A percentile compares a stretch with the other conserved stretches of the same genome.
Evolutionary conservation across 2,329 filamentous ascomycete species (phyloP).

Genomic region (Graphilbum ipis-grandicollis): DNA sequence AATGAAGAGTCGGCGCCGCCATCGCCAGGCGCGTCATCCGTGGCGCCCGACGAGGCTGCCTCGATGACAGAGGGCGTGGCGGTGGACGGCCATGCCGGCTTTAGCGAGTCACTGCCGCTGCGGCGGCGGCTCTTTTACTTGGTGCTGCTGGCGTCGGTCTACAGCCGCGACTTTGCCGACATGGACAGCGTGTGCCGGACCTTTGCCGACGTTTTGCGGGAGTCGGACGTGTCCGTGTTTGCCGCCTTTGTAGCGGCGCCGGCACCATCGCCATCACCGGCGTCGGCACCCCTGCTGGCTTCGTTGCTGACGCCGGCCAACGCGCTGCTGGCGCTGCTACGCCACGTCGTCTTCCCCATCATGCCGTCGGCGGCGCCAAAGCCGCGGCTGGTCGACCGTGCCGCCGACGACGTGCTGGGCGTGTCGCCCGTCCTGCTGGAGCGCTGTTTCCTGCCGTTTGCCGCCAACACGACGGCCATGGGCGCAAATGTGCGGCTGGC

Average conservation of each 20-base stretch:
- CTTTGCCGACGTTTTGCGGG: conserved; percentile 34
- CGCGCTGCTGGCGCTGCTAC: conserved; percentile 26
- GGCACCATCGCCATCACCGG: neutral
- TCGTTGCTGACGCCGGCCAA: conserved; percentile 9
- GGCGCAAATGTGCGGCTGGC: conserved; percentile 60
- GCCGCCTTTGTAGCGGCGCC: conserved; percentile 27
- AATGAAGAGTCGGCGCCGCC: conserved; percentile 34
- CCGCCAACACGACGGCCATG: conserved; percentile 40
- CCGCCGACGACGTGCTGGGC: conserved; percentile 18
- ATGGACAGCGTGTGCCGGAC: conserved; percentile 40
- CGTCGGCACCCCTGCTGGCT: conserved; percentile 10
- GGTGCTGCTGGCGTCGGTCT: too few species aligned
- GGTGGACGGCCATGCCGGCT: conserved; percentile 1
- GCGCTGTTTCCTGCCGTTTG: conserved; percentile 45
- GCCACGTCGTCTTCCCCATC: conserved; percentile 24
- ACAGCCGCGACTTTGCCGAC: conserved; percentile 18
- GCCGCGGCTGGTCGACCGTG: conserved; percentile 21
- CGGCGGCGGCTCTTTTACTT: conserved; percentile 47
- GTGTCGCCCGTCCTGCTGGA: conserved; percentile 29
- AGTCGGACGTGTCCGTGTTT: conserved; percentile 41
- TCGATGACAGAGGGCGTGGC: conserved; percentile 14
- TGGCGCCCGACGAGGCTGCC: conserved; percentile 12
- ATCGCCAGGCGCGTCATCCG: conserved; percentile 21
- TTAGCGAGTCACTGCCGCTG: conserved; percentile 35
- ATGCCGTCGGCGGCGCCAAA: conserved; percentile 24